These are phyloP conservation scores for Arabidopsis suecica DNA, from an alignment of 345 rosid species.

Conservation along the genomic window DNA sequence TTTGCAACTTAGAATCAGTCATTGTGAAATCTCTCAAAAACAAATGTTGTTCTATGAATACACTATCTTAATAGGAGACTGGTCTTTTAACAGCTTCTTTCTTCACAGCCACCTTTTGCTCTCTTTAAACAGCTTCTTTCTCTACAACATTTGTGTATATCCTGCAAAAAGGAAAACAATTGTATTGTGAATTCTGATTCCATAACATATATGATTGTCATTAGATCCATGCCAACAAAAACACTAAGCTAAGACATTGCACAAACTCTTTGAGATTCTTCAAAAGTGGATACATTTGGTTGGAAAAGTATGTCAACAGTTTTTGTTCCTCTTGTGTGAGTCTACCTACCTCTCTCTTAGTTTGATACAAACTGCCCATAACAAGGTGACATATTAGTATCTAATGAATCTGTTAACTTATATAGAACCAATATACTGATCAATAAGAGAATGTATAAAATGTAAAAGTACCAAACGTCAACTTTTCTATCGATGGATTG, in stretches of 20 bases:
- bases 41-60: neutral
- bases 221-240: neutral
- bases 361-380: slow-evolving; percentile 65
- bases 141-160: slow-evolving; percentile 63
- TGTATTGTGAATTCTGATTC: neutral
- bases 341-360: neutral
- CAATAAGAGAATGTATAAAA: slow-evolving; percentile 23
- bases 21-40: slow-evolving; percentile 3
- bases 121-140: slow-evolving; percentile 58
- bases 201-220: slow-evolving; percentile 7
- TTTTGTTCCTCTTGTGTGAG: neutral
- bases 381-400: slow-evolving; percentile 47
- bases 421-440: slow-evolving; percentile 31
- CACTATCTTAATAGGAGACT: neutral
- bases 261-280: neutral
- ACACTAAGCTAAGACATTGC: slow-evolving; percentile 4
- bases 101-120: slow-evolving; percentile 88
- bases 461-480: slow-evolving; percentile 44
- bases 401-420: slow-evolving; percentile 35
- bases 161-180: neutral
- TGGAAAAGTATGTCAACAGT: neutral
- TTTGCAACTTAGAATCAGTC: neutral
- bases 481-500: slow-evolving; percentile 86
- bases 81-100: slow-evolving; percentile 33
- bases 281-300: neutral